Evolutionary conservation across 192 early-diverging fungal species (phyloP).

Genomic region (Coemansia erecta): DNA sequence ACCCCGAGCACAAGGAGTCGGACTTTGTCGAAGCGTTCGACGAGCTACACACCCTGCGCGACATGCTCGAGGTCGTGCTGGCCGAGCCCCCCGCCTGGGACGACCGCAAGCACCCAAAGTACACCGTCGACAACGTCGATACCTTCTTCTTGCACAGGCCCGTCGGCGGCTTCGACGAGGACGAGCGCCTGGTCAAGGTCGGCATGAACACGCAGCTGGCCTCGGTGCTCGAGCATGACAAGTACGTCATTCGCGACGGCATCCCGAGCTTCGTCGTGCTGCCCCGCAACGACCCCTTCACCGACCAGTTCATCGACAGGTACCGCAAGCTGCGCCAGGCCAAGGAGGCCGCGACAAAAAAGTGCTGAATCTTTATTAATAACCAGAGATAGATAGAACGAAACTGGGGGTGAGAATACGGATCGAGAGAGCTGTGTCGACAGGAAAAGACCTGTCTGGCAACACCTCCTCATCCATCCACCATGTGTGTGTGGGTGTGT

Average conservation of each 20-base stretch:
- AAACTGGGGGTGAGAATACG: not conserved
- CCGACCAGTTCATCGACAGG: slow-evolving; percentile 60
- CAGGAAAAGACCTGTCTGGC: too few species aligned
- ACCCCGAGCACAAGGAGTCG: slow-evolving; percentile 89
- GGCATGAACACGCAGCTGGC: slow-evolving; percentile 61
- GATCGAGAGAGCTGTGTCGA: too few species aligned
- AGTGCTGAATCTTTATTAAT: not conserved
- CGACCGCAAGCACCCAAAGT: slow-evolving; percentile 51
- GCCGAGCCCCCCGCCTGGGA: slow-evolving; percentile 85
- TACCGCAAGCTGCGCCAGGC: slow-evolving; percentile 56
- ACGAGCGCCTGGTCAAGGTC: slow-evolving; percentile 65
- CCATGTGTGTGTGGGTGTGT: not conserved
- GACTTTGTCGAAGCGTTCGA: slow-evolving; percentile 85
- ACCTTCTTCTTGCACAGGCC: slow-evolving; percentile 73
- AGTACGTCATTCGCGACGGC: slow-evolving; percentile 78
- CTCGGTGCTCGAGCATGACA: slow-evolving; percentile 60
- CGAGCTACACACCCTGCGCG: slow-evolving; percentile 77
- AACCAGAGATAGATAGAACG: not conserved
- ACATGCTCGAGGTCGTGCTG: slow-evolving; percentile 84
- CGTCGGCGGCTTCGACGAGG: slow-evolving; percentile 48
- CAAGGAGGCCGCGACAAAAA: slow-evolving; percentile 17
- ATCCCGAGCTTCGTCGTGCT: slow-evolving; percentile 85
- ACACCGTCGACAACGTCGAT: slow-evolving; percentile 69
- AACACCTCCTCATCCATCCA: too few species aligned
- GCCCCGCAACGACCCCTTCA: slow-evolving; percentile 62